Conservation (phyloP, 2,329 filamentous ascomycete genomes). For the Tolypocladium tundrense region DNA sequence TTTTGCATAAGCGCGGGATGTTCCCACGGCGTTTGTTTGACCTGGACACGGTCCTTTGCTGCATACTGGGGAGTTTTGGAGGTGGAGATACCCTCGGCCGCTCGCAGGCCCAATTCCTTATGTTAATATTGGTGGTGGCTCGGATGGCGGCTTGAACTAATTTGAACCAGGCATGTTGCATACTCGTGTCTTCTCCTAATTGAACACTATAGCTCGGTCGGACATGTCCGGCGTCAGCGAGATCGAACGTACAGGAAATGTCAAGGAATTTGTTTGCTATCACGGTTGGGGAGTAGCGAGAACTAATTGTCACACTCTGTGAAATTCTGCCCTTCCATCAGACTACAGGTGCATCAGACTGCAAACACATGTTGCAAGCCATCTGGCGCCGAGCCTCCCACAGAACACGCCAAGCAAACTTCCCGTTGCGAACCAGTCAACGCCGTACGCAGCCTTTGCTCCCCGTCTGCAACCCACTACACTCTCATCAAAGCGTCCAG, state of each 20-base stretch:
- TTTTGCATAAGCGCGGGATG: background rate
- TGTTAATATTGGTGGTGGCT: conserved; percentile 4
- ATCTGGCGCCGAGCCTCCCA: no score
- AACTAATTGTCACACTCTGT: no score
- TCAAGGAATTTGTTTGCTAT: background rate
- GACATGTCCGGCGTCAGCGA: background rate
- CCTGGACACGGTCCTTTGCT: background rate
- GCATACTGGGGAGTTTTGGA: background rate
- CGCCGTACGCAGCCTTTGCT: no score
- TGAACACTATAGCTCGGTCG: background rate
- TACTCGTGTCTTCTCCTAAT: background rate
- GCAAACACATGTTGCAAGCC: background rate
- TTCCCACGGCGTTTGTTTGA: background rate
- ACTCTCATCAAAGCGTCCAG: background rate
- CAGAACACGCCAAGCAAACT: background rate
- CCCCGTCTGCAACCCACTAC: no score
- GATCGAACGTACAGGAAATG: background rate
- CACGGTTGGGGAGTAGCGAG: no score
- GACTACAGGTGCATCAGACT: no score
- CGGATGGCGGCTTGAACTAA: background rate
- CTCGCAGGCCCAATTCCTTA: background rate
- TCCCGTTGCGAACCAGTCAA: no score
- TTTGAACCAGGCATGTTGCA: background rate
- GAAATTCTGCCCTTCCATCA: no score
- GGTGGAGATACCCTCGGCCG: background rate